These are phyloP conservation scores for Yamadazyma aaseri DNA, from an alignment of 1,139 yeast species.

Conservation along the genomic window DNA sequence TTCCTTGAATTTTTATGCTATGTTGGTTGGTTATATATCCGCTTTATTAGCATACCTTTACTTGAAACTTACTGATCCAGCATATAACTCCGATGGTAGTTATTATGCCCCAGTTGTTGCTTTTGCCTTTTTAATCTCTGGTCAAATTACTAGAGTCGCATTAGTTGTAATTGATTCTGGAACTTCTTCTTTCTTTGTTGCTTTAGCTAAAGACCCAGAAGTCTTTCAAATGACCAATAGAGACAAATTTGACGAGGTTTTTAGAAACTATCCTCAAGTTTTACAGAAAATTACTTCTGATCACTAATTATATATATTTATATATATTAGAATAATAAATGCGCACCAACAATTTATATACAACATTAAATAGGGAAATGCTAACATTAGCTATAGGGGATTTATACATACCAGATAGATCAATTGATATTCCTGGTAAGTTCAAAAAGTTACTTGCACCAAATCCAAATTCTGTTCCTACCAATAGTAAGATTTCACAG, in stretches of 20 bases:
- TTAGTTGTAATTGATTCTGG: constrained; percentile 79
- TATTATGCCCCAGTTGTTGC: constrained; percentile 78
- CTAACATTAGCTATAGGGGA: constrained; percentile 89
- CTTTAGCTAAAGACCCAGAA: constrained; percentile 86
- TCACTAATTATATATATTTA: constrained; percentile 19
- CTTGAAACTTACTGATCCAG: constrained; percentile 70
- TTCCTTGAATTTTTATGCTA: constrained; percentile 68
- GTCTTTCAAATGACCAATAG: constrained; percentile 78
- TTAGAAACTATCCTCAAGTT: constrained; percentile 74
- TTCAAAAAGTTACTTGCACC: constrained; percentile 71
- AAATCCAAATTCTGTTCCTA: constrained; percentile 34
- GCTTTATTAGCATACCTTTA: constrained; percentile 72
- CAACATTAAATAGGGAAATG: constrained; percentile 43
- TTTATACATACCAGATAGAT: constrained; percentile 83
- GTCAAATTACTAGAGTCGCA: constrained; percentile 74
- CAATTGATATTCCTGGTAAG: constrained; percentile 56
- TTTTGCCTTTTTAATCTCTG: constrained; percentile 69
- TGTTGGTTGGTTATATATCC: constrained; percentile 67
- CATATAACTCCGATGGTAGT: constrained; percentile 62
- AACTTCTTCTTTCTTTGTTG: constrained; percentile 81
- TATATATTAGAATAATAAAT: constrained; percentile 1
- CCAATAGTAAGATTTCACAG: constrained; percentile 72
- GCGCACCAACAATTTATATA: constrained; percentile 1
- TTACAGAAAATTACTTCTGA: constrained; percentile 49
- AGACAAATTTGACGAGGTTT: constrained; percentile 67